Conservation (phyloP, 2,329 filamentous ascomycete species). For the Stagonosporopsis vannaccii region DNA sequence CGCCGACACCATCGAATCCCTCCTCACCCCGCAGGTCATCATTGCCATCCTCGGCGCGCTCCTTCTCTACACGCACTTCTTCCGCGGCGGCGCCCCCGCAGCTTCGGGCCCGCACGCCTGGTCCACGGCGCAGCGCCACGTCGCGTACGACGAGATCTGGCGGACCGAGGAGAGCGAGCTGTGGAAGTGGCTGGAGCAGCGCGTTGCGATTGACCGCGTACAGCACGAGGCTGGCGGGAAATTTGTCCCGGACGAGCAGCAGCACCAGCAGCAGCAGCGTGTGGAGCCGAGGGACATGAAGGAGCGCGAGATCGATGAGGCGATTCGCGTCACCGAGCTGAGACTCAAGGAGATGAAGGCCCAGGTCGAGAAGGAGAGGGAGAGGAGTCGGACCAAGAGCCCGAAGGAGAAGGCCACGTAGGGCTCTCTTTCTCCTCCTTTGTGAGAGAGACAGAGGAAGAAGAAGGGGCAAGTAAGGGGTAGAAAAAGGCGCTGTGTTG, state of each 20-base stretch:
- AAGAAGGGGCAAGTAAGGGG: too few relatives aligned
- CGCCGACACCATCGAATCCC: constrained; percentile 70
- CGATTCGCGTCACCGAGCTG: constrained; percentile 86
- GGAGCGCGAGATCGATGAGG: constrained; percentile 77
- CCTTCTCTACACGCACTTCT: constrained; percentile 43
- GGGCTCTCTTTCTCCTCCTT: not conserved
- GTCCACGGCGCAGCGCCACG: constrained; percentile 69
- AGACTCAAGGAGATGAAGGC: constrained; percentile 78
- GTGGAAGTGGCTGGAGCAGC: constrained; percentile 92
- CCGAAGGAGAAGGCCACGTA: constrained; percentile 26
- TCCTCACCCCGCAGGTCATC: constrained; percentile 79
- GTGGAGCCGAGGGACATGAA: constrained; percentile 65
- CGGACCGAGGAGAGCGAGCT: constrained; percentile 83
- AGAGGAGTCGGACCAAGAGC: constrained; percentile 28
- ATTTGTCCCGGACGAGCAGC: constrained; percentile 45
- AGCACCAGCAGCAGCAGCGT: constrained; percentile 58
- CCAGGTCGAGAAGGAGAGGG: constrained; percentile 59
- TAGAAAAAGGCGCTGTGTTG: not conserved
- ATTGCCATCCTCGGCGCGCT: constrained; percentile 75
- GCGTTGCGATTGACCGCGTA: constrained; percentile 73
- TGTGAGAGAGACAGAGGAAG: not conserved
- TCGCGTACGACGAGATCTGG: constrained; percentile 95
- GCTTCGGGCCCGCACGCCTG: constrained; percentile 38
- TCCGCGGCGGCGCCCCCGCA: constrained; percentile 42
- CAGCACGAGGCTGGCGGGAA: constrained; percentile 32